phyloP scores from a whole-genome alignment of 257 asterid genomes.

The Solanum peruvianum region DNA sequence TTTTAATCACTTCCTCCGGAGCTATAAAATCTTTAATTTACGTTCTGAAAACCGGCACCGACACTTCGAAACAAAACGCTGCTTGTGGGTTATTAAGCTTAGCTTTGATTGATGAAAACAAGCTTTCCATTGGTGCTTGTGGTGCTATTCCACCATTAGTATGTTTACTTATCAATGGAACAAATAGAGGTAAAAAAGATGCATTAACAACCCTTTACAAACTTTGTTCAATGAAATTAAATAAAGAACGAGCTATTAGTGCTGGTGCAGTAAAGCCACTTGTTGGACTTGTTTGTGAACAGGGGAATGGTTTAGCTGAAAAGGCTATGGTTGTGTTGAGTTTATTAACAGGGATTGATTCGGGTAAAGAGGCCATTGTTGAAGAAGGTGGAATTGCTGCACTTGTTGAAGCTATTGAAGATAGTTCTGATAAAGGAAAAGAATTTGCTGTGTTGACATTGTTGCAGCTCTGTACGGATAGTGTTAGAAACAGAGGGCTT shows the following conservation, averaged over 20 bases:
- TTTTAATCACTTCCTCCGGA: constrained; percentile 39
- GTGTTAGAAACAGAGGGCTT: constrained; percentile 67
- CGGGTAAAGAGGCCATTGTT: constrained; percentile 60
- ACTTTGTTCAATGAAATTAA: constrained; percentile 54
- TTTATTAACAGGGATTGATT: constrained; percentile 53
- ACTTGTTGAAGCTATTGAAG: constrained; percentile 82
- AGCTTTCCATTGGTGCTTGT: constrained; percentile 73
- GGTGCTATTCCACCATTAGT: constrained; percentile 95
- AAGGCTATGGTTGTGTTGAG: constrained; percentile 95
- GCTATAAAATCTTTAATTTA: constrained; percentile 64
- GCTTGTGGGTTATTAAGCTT: constrained; percentile 82
- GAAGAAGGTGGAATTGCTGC: constrained; percentile 87
- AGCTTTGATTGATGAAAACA: constrained; percentile 73
- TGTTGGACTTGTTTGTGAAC: constrained; percentile 56
- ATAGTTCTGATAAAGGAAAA: constrained; percentile 70
- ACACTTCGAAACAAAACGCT: constrained; percentile 82
- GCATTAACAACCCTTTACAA: constrained; percentile 85
- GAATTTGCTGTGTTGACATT: constrained; percentile 82
- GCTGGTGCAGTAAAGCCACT: constrained; percentile 81
- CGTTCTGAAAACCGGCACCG: constrained; percentile 78
- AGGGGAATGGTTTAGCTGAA: constrained; percentile 76
- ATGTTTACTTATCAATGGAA: constrained; percentile 56
- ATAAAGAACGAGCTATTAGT: constrained; percentile 77
- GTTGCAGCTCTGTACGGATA: constrained; percentile 72
- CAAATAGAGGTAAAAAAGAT: constrained; percentile 77